Conservation (phyloP, 2,329 filamentous ascomycete species). For the Diaporthe citrichinensis region DNA sequence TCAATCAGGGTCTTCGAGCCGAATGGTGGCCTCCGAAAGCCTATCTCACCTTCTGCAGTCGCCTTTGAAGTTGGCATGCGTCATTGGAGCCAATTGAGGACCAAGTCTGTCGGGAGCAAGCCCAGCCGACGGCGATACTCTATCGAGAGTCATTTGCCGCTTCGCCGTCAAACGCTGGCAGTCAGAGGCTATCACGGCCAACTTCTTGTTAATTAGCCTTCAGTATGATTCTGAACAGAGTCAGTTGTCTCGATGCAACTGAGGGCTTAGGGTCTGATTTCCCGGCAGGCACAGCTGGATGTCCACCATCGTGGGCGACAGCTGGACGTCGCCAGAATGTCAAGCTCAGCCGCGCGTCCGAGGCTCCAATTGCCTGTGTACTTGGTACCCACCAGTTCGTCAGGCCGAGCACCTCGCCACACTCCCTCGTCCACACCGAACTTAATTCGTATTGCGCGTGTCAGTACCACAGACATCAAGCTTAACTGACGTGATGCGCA, state of each 20-base stretch:
- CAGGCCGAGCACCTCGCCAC: constrained; percentile 19
- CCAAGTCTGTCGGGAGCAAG: constrained; percentile 23
- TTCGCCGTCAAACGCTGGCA: constrained; percentile 36
- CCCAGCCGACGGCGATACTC: constrained; percentile 31
- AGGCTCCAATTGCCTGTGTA: constrained; percentile 17
- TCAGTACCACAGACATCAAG: constrained; percentile 34
- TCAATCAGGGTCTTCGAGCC: constrained; percentile 31
- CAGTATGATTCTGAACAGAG: constrained; percentile 16
- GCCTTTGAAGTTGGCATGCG: constrained; percentile 15
- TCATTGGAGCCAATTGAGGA: constrained; percentile 23
- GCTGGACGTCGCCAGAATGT: constrained; percentile 8
- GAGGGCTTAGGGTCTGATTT: neutral
- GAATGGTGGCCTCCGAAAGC: constrained; percentile 29
- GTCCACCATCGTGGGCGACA: neutral
- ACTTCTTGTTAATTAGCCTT: constrained; percentile 21
- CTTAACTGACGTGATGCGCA: constrained; percentile 35
- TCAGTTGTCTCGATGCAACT: constrained; percentile 19
- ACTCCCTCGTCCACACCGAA: constrained; percentile 13
- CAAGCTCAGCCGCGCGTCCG: constrained; percentile 33
- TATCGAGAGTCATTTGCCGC: constrained; percentile 36
- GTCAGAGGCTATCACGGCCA: constrained; percentile 29
- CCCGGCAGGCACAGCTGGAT: constrained; percentile 8
- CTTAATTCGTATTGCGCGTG: constrained; percentile 32
- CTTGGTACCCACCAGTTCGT: constrained; percentile 28
- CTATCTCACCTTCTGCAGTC: constrained; percentile 26